phyloP scores from a whole-genome alignment of 345 rosid species.

The Excoecaria cochinchinensis region DNA sequence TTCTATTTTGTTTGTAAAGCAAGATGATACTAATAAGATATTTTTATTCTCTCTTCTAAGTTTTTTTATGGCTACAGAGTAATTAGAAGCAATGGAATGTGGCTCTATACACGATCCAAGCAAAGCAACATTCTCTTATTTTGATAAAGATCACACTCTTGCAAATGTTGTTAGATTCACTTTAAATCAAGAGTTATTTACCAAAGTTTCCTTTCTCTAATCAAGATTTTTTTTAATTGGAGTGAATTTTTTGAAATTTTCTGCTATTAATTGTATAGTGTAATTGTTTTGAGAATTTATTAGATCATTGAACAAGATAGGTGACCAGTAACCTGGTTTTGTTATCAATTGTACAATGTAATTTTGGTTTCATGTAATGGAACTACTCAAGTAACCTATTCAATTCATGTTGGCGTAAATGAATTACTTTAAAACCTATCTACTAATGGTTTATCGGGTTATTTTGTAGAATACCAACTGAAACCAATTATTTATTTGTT shows the following conservation, averaged over 20 bases:
- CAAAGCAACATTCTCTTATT: slow-evolving; percentile 60
- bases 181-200: slow-evolving; percentile 85
- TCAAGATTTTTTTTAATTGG: not conserved
- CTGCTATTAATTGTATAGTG: not conserved
- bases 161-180: slow-evolving; percentile 80
- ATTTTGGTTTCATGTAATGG: not conserved
- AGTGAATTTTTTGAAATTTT: not conserved
- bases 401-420: too few relatives aligned
- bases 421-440: not conserved
- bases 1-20: too few relatives aligned
- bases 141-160: slow-evolving; percentile 84
- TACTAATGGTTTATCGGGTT: not conserved
- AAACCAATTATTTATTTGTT: too few relatives aligned
- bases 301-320: not conserved
- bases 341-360: too few relatives aligned
- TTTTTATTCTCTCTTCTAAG: too few relatives aligned
- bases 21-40: too few relatives aligned
- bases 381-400: not conserved
- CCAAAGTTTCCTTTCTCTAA: not conserved
- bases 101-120: slow-evolving; percentile 55
- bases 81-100: slow-evolving; percentile 56
- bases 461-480: too few relatives aligned
- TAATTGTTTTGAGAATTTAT: not conserved
- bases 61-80: slow-evolving; percentile 1
- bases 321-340: not conserved